Evolutionary conservation across 352 stramenopile genomes (phyloP).

Genomic region (Pythium phragmiticola): DNA sequence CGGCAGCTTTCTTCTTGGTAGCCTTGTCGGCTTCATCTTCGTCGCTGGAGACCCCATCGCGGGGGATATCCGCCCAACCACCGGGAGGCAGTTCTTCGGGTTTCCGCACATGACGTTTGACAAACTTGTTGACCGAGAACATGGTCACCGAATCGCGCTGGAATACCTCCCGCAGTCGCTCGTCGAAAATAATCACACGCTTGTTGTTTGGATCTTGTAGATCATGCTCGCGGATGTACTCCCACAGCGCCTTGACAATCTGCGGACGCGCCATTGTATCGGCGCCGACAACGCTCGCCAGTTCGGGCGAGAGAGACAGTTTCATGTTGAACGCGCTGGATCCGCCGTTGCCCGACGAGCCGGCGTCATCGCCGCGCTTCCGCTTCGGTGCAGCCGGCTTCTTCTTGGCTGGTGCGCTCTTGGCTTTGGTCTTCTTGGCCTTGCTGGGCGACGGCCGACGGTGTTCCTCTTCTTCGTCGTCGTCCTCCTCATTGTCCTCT

Average conservation of each 20-base stretch:
- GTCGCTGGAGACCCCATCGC: conserved; percentile 79
- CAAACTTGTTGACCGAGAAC: conserved; percentile 89
- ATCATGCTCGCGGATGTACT: conserved; percentile 94
- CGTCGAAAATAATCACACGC: conserved; percentile 91
- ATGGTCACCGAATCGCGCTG: conserved; percentile 84
- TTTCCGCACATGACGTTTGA: conserved; percentile 85
- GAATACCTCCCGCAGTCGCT: conserved; percentile 76
- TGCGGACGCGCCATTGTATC: conserved; percentile 89
- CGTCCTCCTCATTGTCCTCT: conserved; percentile 46
- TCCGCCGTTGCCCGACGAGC: conserved; percentile 8
- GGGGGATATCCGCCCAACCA: conserved; percentile 73
- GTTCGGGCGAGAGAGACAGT: conserved; percentile 72
- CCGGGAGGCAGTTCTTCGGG: conserved; percentile 56
- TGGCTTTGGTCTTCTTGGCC: conserved; percentile 34
- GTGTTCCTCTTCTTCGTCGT: conserved; percentile 32
- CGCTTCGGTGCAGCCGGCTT: conserved; percentile 46
- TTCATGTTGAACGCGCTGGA: conserved; percentile 76
- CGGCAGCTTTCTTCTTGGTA: conserved; percentile 56
- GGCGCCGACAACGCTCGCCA: conserved; percentile 78
- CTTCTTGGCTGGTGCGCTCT: conserved; percentile 43
- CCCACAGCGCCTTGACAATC: conserved; percentile 95
- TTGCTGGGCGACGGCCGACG: conserved; percentile 34
- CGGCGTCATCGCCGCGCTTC: conserved; percentile 34
- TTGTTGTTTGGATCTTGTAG: conserved; percentile 96
- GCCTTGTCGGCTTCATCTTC: conserved; percentile 65